Evolutionary conservation across 202 grass and related monocot species (phyloP).

Genomic region (Tripidium arundinaceum): DNA sequence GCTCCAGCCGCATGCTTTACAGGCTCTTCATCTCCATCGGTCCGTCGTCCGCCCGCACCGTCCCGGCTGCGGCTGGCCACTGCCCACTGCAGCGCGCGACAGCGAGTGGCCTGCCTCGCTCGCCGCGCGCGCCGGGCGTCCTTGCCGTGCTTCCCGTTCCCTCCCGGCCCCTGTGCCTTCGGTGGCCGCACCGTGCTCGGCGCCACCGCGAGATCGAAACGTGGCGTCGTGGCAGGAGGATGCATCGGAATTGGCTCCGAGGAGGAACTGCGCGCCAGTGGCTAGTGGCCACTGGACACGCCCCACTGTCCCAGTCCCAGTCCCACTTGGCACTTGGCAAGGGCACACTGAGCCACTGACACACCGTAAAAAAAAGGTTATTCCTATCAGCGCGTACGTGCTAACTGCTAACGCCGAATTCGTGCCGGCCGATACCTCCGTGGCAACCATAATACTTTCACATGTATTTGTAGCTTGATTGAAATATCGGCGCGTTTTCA

Average conservation of each 20-base stretch:
- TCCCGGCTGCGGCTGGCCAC: too few relatives aligned
- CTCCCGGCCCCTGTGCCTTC: not conserved
- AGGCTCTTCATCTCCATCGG: too few relatives aligned
- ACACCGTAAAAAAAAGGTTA: not conserved
- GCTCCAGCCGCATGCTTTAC: not conserved
- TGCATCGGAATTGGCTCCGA: conserved; percentile 36
- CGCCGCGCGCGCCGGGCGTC: not conserved
- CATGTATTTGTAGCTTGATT: too few relatives aligned
- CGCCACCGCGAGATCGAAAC: conserved; percentile 34
- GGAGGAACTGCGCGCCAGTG: not conserved
- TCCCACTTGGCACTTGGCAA: not conserved
- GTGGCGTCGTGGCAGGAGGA: conserved; percentile 38
- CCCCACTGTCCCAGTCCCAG: not conserved
- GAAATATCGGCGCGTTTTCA: too few relatives aligned
- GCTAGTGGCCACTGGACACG: not conserved
- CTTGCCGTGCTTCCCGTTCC: conserved; percentile 1
- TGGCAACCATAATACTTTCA: too few relatives aligned
- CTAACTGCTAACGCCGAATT: too few relatives aligned
- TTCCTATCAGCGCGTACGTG: not conserved
- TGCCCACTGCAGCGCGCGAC: not conserved
- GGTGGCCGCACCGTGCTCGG: not conserved
- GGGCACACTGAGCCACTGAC: not conserved
- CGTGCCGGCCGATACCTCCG: too few relatives aligned
- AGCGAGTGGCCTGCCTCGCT: not conserved
- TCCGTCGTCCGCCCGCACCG: too few relatives aligned